Base-by-base conservation (phyloP, 2,329 filamentous ascomycete genomes). In the Pseudogymnoascus verrucosus region DNA sequence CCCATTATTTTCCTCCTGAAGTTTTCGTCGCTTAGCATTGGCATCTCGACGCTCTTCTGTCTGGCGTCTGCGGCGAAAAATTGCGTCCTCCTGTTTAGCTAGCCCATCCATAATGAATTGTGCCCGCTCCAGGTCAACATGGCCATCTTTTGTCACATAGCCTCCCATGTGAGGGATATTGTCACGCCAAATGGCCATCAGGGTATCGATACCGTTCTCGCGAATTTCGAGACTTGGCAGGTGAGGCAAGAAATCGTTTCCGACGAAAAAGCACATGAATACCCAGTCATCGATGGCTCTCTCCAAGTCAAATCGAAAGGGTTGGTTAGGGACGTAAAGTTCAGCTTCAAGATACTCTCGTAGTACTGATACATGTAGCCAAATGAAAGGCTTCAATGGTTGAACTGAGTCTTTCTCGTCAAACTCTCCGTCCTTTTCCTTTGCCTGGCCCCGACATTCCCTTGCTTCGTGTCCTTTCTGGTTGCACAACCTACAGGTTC, bases 211-310 rank as follows among this genome's bases (percentile, higher is more conserved):
- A 60, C 93, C 93, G 74, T 97, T 93, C 73, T 99, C 95, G 65
- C 95, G 87, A 74, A 99, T 98, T 75, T 98, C 95, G 64, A 99
- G 82, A 71, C 93, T 96, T n/a, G 95, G 95, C 64, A 99, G 80
- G 81, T 99, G 95, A 61, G 95, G 95, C 69, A 99, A 79, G 78
- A 99, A 99, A 79, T 99, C 96, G 76, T 99, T 99, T 69, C 93
- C 93, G 64, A 98, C 93, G 74, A 98, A 98, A 78, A 96, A 98
- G 78, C 93, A 98, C 87, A 98, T 95, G 75, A 98, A 98, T 12
- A 98, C 91, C 95, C 93, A 98, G 74, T 98, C 93, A 76, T 98
- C 95, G 65, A 98, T 84, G 26, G 93, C 93, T 68, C 95, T 87
- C 76, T 99, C 95, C 51, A 99, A 81, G 74, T 99, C 92, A 76